Evolutionary conservation across 2,329 filamentous ascomycete species (phyloP).

Genomic region (Fusarium sp.): DNA sequence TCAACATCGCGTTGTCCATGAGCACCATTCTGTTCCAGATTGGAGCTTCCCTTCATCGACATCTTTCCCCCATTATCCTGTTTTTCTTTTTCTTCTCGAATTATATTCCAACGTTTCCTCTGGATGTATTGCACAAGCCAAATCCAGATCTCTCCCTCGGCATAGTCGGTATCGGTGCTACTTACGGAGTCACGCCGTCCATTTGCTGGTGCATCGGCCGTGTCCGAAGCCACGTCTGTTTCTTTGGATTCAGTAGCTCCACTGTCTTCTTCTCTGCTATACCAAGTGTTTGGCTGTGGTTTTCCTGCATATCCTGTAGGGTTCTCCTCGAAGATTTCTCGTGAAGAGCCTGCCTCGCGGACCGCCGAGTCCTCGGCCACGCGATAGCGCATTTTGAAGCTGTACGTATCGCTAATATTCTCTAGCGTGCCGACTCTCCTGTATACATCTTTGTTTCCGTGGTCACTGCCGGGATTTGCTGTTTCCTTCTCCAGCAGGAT

Average conservation of each 20-base stretch:
- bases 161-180: no score
- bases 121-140: no score
- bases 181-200: no score
- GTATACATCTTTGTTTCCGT: not conserved
- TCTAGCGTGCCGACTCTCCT: not conserved
- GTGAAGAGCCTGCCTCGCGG: not conserved
- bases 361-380: not conserved
- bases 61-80: no score
- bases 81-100: no score
- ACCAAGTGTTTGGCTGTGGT: not conserved
- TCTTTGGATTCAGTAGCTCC: not conserved
- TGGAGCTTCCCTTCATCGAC: no score
- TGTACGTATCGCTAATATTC: not conserved
- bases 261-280: not conserved
- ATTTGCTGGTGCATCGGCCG: not conserved
- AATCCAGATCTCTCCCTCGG: no score
- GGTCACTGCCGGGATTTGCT: not conserved
- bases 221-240: not conserved
- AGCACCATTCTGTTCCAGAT: no score
- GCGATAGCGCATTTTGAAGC: conserved; percentile 3
- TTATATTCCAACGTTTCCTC: no score
- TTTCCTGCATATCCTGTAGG: not conserved
- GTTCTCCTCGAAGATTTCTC: not conserved
- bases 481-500: not conserved
- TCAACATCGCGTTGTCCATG: no score